These are phyloP conservation scores for Athelia sp. DNA, from an alignment of 1,284 basidiomycete genomes.

Conservation along the genomic window DNA sequence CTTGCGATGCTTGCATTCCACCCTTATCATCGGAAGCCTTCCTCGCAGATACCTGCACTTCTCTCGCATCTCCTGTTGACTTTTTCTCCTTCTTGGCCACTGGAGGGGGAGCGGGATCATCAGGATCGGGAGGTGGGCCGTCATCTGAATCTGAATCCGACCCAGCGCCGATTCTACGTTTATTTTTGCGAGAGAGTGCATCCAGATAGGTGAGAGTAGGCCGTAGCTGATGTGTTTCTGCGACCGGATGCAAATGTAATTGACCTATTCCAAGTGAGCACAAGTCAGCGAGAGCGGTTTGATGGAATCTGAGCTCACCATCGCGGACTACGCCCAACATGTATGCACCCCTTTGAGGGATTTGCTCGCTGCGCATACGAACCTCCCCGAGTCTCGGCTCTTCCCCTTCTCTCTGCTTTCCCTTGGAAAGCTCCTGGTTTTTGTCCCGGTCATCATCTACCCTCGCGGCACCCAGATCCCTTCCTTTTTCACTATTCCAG, in stretches of 20 bases:
- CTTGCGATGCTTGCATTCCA: conserved; percentile 36
- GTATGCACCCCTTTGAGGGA: conserved; percentile 57
- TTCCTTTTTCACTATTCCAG: conserved; percentile 67
- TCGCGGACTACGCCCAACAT: conserved; percentile 70
- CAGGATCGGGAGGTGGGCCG: conserved; percentile 74
- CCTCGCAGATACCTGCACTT: conserved; percentile 70
- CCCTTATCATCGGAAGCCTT: conserved; percentile 58
- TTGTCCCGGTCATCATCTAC: conserved; percentile 70
- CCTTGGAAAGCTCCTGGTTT: conserved; percentile 50
- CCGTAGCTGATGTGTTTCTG: conserved; percentile 71
- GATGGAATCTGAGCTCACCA: conserved; percentile 37
- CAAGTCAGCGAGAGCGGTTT: conserved; percentile 9
- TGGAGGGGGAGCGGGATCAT: conserved; percentile 49
- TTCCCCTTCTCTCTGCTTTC: conserved; percentile 44
- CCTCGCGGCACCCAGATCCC: conserved; percentile 57
- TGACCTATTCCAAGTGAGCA: conserved; percentile 33
- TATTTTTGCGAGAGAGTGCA: conserved; percentile 55
- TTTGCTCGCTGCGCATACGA: conserved; percentile 66
- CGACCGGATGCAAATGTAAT: conserved; percentile 73
- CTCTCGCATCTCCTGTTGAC: conserved; percentile 49
- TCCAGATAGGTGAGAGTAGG: conserved; percentile 78
- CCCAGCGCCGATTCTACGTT: conserved; percentile 40
- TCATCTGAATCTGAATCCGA: conserved; percentile 72
- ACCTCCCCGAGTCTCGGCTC: conserved; percentile 61
- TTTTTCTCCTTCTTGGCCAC: conserved; percentile 53